Percentiles rank a stretch among this genome's conserved stretches.
Conservation (phyloP, 208 protist genomes). For the Crithidia fasciculata region DNA sequence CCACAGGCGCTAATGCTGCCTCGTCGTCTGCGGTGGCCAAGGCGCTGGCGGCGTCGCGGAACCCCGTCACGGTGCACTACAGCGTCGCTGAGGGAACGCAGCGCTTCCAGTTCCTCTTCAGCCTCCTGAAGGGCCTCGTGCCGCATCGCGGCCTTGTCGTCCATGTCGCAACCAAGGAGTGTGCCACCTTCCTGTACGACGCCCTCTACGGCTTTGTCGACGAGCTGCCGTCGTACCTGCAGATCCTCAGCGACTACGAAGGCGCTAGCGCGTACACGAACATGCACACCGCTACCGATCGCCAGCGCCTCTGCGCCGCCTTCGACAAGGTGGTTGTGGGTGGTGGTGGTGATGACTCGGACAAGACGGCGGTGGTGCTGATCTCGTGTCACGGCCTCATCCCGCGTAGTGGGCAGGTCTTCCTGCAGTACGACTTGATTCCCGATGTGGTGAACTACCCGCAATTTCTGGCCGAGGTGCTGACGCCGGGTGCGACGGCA, state of each 20-base stretch:
- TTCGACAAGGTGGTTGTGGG: constrained; percentile 54
- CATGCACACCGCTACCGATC: constrained; percentile 43
- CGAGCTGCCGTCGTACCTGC: constrained; percentile 48
- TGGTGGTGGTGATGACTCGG: neutral
- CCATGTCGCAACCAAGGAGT: constrained; percentile 72
- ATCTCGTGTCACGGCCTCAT: constrained; percentile 71
- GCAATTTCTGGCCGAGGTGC: constrained; percentile 61
- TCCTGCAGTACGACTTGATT: constrained; percentile 74
- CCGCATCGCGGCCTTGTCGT: constrained; percentile 59
- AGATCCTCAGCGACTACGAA: constrained; percentile 73
- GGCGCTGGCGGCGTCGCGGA: constrained; percentile 14
- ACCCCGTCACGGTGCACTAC: constrained; percentile 61
- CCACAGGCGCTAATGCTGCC: neutral
- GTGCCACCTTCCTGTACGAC: constrained; percentile 60
- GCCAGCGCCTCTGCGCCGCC: constrained; percentile 32
- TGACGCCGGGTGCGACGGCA: constrained; percentile 37
- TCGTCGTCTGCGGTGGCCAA: neutral
- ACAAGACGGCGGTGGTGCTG: constrained; percentile 54
- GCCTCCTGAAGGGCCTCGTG: constrained; percentile 53
- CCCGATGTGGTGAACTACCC: constrained; percentile 64
- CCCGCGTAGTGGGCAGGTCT: constrained; percentile 44
- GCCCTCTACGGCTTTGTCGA: constrained; percentile 53
- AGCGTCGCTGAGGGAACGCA: constrained; percentile 51
- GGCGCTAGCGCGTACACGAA: constrained; percentile 48
- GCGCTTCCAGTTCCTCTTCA: constrained; percentile 72